phyloP scores from a whole-genome alignment of 2,329 filamentous ascomycete genomes.

The Tolypocladium endophyticum region DNA sequence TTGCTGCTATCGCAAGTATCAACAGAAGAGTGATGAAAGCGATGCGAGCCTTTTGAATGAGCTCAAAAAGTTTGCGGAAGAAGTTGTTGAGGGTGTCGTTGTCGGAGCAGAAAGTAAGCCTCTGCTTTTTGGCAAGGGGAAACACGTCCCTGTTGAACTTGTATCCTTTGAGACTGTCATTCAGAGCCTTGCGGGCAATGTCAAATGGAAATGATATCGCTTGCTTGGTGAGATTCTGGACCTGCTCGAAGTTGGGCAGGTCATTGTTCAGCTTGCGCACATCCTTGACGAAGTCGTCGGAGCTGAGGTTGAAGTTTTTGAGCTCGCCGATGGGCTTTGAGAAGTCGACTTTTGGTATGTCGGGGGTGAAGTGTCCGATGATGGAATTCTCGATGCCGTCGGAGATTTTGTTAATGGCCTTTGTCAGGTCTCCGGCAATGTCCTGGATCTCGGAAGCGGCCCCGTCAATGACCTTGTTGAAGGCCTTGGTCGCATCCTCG shows the following conservation, averaged over 20 bases:
- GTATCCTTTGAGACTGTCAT: slow-evolving; percentile 61
- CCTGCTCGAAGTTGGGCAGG: slow-evolving; percentile 73
- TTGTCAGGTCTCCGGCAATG: slow-evolving; percentile 37
- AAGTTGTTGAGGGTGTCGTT: slow-evolving; percentile 75
- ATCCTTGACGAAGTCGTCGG: slow-evolving; percentile 55
- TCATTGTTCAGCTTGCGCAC: slow-evolving; percentile 64
- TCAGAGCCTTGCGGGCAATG: slow-evolving; percentile 62
- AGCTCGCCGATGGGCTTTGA: slow-evolving; percentile 54
- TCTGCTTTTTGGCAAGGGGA: slow-evolving; percentile 72
- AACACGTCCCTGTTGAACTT: slow-evolving; percentile 69
- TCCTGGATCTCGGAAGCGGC: slow-evolving; percentile 51
- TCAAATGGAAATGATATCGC: slow-evolving; percentile 74
- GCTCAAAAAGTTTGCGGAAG: slow-evolving; percentile 60
- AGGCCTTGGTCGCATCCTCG: slow-evolving; percentile 38
- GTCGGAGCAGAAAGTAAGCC: slow-evolving; percentile 78
- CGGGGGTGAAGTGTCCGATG: slow-evolving; percentile 35
- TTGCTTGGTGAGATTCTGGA: slow-evolving; percentile 69
- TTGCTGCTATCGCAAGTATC: slow-evolving; percentile 59
- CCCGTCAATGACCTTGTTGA: slow-evolving; percentile 38
- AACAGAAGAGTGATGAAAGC: slow-evolving; percentile 68
- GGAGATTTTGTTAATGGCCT: slow-evolving; percentile 39
- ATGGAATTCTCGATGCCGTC: slow-evolving; percentile 32
- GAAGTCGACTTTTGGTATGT: slow-evolving; percentile 50
- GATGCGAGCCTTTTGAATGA: slow-evolving; percentile 59
- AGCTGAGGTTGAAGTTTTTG: slow-evolving; percentile 56